Evolutionary conservation across 495 filamentous ascomycete species (phyloP), one percentile per base, ranked within the genome.

Genomic region (Platismatia glauca): DNA sequence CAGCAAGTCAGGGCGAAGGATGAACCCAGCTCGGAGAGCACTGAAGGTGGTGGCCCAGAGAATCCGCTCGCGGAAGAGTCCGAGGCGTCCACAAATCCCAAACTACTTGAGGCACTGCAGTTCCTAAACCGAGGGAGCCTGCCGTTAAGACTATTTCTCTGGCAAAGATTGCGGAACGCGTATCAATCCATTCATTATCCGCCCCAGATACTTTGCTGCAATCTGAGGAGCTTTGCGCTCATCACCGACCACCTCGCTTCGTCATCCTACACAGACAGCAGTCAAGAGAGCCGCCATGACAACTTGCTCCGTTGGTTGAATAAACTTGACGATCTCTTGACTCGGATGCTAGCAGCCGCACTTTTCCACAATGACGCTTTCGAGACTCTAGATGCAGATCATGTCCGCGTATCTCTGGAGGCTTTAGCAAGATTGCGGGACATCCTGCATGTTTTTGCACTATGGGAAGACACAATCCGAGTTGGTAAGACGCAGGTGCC

Each of bases 121-220:
- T 97, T 96, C 67, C 78, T 99, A 22, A 81, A 89, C 58, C 83
- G 81, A 34, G 91, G 88, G 22, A 88, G 87, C 71, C 85, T 91
- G 4, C 88, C 90, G 57, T 74, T 97, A 44, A 83, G 89, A 58
- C 74, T 97, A 4, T 87, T 92, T 63, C 76, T 99, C 2, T 97
- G 93, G 92, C 85, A 86, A 38, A 84, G 88, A 62, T 82, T 99
- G 18, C 85, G 89, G 31, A 87, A 91, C 38, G 91, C 95, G 1
- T 97, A 99, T 68, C 82, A 83, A 64, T 81, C 81, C 37, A 92
- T 97, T 60, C 82, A 87, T 18, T 93, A 95, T 68, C 79, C 82
- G 9, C 89, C 92, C 0, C 95, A 95, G 69, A 85, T 95, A 33
- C 82, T 97, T 29, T 90, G 86, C 1, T 96, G 91, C 72, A 83